Percentiles rank a stretch among this genome's conserved stretches.
Evolutionary conservation across 2,329 filamentous ascomycete genomes (phyloP).

Genomic region (Plectosphaerella cucumerina): DNA sequence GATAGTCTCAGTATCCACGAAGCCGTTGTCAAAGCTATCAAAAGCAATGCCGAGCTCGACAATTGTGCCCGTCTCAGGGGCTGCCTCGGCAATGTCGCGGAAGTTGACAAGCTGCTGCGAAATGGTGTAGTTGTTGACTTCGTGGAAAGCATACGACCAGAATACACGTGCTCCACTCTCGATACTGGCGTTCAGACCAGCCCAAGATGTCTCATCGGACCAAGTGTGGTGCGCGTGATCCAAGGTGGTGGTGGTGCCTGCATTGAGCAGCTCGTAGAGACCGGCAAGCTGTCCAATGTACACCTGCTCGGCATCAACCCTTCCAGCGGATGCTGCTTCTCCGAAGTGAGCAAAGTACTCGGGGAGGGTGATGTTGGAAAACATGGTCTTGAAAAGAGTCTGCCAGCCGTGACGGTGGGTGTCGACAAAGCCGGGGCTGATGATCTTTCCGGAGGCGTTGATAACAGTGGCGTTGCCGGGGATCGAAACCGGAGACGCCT

Average conservation of each 20-base stretch:
- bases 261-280: conserved; percentile 44
- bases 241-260: conserved; percentile 46
- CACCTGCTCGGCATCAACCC: conserved; percentile 31
- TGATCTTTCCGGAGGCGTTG: conserved; percentile 32
- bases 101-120: conserved; percentile 33
- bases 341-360: conserved; percentile 15
- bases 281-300: conserved; percentile 42
- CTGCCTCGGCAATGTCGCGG: conserved; percentile 25
- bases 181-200: conserved; percentile 39
- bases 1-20: conserved; percentile 19
- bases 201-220: conserved; percentile 32
- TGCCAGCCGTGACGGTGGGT: conserved; percentile 43
- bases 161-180: conserved; percentile 43
- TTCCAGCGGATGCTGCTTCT: neutral
- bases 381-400: conserved; percentile 19
- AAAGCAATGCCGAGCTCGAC: conserved; percentile 36
- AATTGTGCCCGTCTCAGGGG: conserved; percentile 18
- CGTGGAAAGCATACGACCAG: conserved; percentile 37
- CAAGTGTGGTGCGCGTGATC: conserved; percentile 48
- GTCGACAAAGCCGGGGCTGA: conserved; percentile 37
- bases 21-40: conserved; percentile 27
- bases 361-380: conserved; percentile 16
- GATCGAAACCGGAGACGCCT: conserved; percentile 26
- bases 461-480: conserved; percentile 20
- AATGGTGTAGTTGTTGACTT: conserved; percentile 25